These are phyloP conservation scores for Schwanniomyces vanrijiae DNA, from an alignment of 805 yeast species.

Conservation along the genomic window DNA sequence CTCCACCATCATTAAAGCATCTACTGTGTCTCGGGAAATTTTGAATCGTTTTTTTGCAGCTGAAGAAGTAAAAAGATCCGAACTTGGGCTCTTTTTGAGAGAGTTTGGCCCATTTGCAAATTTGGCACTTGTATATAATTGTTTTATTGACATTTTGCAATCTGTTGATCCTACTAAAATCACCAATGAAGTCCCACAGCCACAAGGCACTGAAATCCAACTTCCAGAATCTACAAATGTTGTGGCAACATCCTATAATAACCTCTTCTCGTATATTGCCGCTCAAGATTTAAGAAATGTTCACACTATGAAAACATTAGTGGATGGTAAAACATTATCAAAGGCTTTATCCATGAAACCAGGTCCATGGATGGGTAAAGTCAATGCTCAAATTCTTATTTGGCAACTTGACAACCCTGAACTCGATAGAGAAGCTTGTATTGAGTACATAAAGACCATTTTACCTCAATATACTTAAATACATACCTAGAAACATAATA, in stretches of 20 bases:
- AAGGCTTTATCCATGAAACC: constrained; percentile 56
- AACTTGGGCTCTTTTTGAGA: constrained; percentile 60
- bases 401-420: constrained; percentile 82
- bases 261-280: constrained; percentile 30
- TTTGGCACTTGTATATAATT: constrained; percentile 38
- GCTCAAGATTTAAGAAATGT: constrained; percentile 40
- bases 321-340: constrained; percentile 74
- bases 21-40: constrained; percentile 20
- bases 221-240: background rate
- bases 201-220: background rate
- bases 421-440: constrained; percentile 52
- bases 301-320: constrained; percentile 56
- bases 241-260: constrained; percentile 22
- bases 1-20: constrained; percentile 38
- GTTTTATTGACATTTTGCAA: constrained; percentile 28
- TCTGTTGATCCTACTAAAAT: background rate
- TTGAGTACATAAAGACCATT: constrained; percentile 38
- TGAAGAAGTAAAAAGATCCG: constrained; percentile 43
- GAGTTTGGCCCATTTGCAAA: constrained; percentile 54
- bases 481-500: no score
- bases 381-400: constrained; percentile 53
- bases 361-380: constrained; percentile 81
- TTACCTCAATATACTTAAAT: constrained; percentile 12
- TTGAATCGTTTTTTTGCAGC: constrained; percentile 17
- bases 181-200: background rate